These are phyloP conservation scores for Aphanomyces euteiches DNA, from an alignment of 352 stramenopile genomes.

Conservation along the genomic window DNA sequence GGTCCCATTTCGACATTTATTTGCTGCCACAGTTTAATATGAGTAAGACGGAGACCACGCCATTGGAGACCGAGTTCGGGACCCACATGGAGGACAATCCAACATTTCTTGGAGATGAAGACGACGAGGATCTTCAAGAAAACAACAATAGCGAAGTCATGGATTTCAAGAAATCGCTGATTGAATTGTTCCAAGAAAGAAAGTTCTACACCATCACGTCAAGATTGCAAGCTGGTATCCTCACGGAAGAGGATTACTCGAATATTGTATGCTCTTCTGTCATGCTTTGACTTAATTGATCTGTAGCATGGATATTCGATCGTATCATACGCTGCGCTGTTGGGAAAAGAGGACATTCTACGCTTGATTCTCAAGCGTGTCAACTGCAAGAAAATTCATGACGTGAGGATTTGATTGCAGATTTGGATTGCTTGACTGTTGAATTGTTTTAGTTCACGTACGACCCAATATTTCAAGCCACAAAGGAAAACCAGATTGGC, in stretches of 20 bases:
- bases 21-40: no score
- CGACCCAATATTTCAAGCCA: conserved; percentile 9
- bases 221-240: neutral
- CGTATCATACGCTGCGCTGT: neutral
- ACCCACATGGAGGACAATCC: neutral
- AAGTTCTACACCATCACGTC: conserved; percentile 3
- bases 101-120: conserved; percentile 1
- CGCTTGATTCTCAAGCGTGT: neutral
- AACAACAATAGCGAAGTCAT: neutral
- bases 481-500: neutral
- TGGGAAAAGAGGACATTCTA: conserved; percentile 16
- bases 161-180: neutral
- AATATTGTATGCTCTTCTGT: neutral
- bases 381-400: neutral
- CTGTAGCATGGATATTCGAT: neutral
- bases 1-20: no score
- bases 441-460: neutral
- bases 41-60: no score
- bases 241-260: conserved; percentile 8
- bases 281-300: neutral
- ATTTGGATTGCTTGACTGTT: no score
- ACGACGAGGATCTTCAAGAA: conserved; percentile 15
- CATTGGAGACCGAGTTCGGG: no score
- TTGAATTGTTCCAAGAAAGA: conserved; percentile 7
- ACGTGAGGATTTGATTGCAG: neutral